phyloP scores from a whole-genome alignment of 306 rosid species.

The Vigna angularis region DNA sequence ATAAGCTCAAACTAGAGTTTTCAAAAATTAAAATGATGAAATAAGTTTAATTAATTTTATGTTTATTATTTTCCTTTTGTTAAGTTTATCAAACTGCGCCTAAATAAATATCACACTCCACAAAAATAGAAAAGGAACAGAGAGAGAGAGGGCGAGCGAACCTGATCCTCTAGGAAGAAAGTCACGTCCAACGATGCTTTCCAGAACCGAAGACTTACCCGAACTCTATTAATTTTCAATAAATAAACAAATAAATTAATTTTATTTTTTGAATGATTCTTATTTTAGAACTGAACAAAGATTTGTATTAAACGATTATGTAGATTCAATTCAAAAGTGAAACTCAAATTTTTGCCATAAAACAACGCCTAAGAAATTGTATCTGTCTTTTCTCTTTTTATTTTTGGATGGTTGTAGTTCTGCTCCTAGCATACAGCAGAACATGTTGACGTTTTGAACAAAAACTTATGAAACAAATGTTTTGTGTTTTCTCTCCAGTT shows the following conservation, averaged over 20 bases:
- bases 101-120: not conserved
- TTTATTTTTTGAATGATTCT: not conserved
- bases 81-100: not conserved
- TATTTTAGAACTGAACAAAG: not conserved
- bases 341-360: too few species aligned
- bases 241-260: not conserved
- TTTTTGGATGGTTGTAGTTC: not conserved
- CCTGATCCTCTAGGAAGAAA: slow-evolving; percentile 99
- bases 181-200: slow-evolving; percentile 97
- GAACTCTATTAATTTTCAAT: slow-evolving; percentile 71
- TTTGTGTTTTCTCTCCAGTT: not conserved
- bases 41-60: not conserved
- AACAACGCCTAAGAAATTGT: not conserved
- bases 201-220: slow-evolving; percentile 95
- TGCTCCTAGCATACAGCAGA: not conserved
- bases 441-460: not conserved
- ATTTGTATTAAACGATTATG: too few species aligned
- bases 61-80: not conserved
- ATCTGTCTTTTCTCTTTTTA: too few species aligned
- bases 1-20: not conserved
- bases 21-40: not conserved
- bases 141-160: slow-evolving; percentile 18
- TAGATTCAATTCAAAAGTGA: not conserved
- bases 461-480: not conserved
- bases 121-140: not conserved